Evolutionary conservation across 1,284 basidiomycete genomes (phyloP), one percentile per base, ranked within the genome.

Genomic region (Ustilago curta): DNA sequence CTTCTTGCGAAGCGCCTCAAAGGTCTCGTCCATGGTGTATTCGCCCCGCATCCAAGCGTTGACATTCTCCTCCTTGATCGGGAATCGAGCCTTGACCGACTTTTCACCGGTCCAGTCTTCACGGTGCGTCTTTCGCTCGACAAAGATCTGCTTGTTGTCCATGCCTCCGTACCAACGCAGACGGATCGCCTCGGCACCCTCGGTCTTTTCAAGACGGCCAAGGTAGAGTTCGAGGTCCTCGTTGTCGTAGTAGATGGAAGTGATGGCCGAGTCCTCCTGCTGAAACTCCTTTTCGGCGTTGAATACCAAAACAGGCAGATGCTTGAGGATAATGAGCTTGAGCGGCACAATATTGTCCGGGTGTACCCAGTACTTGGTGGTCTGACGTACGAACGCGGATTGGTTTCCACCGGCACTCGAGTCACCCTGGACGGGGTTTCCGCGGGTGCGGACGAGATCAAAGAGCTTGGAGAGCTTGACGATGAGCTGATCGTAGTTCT

Each of bases 71-170:
- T 98, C 96, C 86, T 97, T 96, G 86, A 99, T 92, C 1, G 94
- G 91, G 87, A 99, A 98, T 8, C 96, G 93, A 31, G 96, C 94
- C 87, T 99, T 99, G 84, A 99, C 96, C 18, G 93, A 96, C 87
- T 98, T 99, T 86, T 99, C 96, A 35, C 96, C 96, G 0, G 97
- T 99, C 96, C 97, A 99, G 85, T 99, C 96, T 86, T 99, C 96
- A 56, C 95, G 90, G 84, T 99, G 96, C 0, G 97, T 99, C 87
- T 99, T 99, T 66, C 97, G 93, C 88, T 99, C 96, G 47, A 99
- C 94, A 81, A 97, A 99, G 71, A 99, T 95, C 89, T 90, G 80
- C 90, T 86, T 86, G 77, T 83, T 86, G 74, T 83, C 89, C 78
- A 91, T 91, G 81, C 95, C 95, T n/a, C 96, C 97, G 85, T 99